A percentile compares a stretch with the other conserved stretches of the same genome.
These are phyloP conservation scores for Aaosphaeria pasadenensis DNA, from an alignment of 2,329 filamentous ascomycete genomes.

Conservation along the genomic window DNA sequence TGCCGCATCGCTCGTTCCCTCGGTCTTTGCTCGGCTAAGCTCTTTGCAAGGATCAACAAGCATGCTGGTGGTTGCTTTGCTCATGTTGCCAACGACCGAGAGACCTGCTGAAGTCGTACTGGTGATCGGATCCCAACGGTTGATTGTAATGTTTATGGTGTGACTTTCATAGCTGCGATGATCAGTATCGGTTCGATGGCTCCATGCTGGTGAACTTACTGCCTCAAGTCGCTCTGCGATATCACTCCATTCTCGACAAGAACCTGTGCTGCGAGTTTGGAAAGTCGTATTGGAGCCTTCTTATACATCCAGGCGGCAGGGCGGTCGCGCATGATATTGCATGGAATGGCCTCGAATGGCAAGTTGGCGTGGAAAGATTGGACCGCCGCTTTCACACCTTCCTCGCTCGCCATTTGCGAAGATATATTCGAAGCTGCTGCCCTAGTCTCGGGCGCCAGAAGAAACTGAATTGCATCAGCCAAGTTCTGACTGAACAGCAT, in stretches of 20 bases:
- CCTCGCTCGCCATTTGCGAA: constrained; percentile 33
- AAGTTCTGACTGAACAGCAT: constrained; percentile 37
- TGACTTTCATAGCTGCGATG: constrained; percentile 12
- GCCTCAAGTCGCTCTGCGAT: constrained; percentile 34
- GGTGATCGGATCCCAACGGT: constrained; percentile 40
- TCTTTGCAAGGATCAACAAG: not conserved
- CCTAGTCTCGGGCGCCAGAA: constrained; percentile 33
- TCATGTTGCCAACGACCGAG: constrained; percentile 53
- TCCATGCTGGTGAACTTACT: constrained; percentile 19
- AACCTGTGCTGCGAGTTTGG: constrained; percentile 36
- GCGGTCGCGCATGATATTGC: constrained; percentile 25
- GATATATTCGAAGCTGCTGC: constrained; percentile 21
- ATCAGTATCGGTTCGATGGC: constrained; percentile 1
- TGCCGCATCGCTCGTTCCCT: no score
- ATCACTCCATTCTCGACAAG: constrained; percentile 35
- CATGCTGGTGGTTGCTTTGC: constrained; percentile 51
- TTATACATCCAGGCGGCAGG: constrained; percentile 40
- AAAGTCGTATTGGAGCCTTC: constrained; percentile 33
- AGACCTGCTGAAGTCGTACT: constrained; percentile 58
- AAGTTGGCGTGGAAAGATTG: constrained; percentile 38
- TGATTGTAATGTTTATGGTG: constrained; percentile 30
- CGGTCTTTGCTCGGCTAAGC: not conserved
- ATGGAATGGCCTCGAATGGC: constrained; percentile 36
- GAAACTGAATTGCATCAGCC: constrained; percentile 34
- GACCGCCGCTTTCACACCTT: constrained; percentile 33